phyloP scores from a whole-genome alignment of 208 protist genomes.

The Leishmania turanica region DNA sequence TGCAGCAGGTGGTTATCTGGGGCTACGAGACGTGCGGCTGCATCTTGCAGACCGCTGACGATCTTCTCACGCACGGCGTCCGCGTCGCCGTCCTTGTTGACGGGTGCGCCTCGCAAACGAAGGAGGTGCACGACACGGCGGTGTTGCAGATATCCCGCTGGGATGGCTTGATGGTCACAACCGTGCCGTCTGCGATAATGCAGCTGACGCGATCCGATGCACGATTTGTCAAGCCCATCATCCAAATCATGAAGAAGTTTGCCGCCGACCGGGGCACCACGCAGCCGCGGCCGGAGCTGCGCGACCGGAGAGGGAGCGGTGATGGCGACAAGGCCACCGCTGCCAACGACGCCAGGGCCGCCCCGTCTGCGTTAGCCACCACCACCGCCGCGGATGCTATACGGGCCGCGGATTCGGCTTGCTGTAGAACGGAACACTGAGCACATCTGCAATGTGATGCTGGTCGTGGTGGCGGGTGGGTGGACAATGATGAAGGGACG shows the following conservation, averaged over 20 bases:
- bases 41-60: constrained; percentile 63
- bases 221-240: constrained; percentile 29
- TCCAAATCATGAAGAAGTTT: constrained; percentile 26
- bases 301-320: not conserved
- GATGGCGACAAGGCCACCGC: not conserved
- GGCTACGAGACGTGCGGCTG: constrained; percentile 80
- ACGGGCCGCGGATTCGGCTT: not conserved
- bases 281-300: not conserved
- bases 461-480: not conserved
- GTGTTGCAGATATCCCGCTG: constrained; percentile 45
- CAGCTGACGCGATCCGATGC: constrained; percentile 43
- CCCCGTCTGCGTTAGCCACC: not conserved
- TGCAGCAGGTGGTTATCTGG: constrained; percentile 76
- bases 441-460: not conserved
- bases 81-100: constrained; percentile 62
- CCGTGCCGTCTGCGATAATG: constrained; percentile 23
- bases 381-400: not conserved
- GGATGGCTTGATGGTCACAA: constrained; percentile 44
- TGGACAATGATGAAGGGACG: not conserved
- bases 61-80: constrained; percentile 53
- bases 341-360: not conserved
- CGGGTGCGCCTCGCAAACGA: constrained; percentile 41
- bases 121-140: constrained; percentile 32
- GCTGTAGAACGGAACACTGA: not conserved
- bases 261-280: constrained; percentile 10